phyloP scores from a whole-genome alignment of 78 protist species.

The Dictyostelium purpureum region DNA sequence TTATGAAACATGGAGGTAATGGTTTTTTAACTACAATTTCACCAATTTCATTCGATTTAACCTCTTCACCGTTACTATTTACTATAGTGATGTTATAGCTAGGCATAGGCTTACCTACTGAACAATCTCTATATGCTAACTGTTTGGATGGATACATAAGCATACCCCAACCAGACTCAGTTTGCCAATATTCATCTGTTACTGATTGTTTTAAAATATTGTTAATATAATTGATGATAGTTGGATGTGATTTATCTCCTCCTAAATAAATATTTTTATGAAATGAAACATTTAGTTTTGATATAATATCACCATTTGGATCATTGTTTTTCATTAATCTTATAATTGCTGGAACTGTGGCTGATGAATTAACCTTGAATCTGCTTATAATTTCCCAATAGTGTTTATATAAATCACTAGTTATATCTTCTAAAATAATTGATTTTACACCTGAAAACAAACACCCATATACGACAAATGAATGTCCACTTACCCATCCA shows the following conservation, averaged over 20 bases:
- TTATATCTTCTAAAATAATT: conserved; percentile 56
- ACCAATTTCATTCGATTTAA: not conserved
- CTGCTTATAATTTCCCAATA: conserved; percentile 43
- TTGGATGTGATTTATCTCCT: conserved; percentile 58
- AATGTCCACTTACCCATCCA: conserved; percentile 79
- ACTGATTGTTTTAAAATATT: not conserved
- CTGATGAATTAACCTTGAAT: conserved; percentile 23
- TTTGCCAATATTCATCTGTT: too few relatives aligned
- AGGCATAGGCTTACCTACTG: not conserved
- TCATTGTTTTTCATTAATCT: conserved; percentile 32
- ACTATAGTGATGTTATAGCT: not conserved
- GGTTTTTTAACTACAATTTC: conserved; percentile 4
- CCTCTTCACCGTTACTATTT: too few relatives aligned
- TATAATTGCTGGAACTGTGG: conserved; percentile 65
- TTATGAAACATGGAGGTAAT: not conserved
- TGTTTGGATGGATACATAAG: too few relatives aligned
- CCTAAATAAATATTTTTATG: conserved; percentile 25
- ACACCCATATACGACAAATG: conserved; percentile 1
- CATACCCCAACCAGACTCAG: too few relatives aligned
- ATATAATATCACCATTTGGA: conserved; percentile 16
- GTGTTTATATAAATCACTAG: conserved; percentile 48
- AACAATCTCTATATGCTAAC: too few relatives aligned
- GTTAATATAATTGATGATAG: not conserved
- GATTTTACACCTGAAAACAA: conserved; percentile 38
- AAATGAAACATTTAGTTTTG: conserved; percentile 15